These are phyloP conservation scores for Margaritispora aquatica DNA, from an alignment of 495 filamentous ascomycete genomes.

Conservation along the genomic window DNA sequence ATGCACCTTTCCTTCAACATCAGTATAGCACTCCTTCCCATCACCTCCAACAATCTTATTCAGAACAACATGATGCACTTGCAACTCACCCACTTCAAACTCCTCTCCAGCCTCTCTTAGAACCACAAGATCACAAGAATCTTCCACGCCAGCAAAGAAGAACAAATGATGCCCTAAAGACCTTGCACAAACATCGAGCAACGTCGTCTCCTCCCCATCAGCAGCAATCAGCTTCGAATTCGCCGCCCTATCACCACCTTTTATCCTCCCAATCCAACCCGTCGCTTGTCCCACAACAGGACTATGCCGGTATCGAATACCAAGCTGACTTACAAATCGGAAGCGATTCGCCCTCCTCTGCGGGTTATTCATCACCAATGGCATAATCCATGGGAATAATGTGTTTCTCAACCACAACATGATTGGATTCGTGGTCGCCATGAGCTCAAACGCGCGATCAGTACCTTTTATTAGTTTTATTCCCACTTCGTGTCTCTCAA, in stretches of 20 bases:
- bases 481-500: conserved; percentile 24
- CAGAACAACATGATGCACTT: conserved; percentile 1
- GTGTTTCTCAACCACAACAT: conserved; percentile 28
- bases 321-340: conserved; percentile 33
- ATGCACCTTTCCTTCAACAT: conserved; percentile 28
- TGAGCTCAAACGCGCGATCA: conserved; percentile 30
- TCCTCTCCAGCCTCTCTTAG: conserved; percentile 5
- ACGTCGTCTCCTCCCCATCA: conserved; percentile 11
- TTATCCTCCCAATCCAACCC: conserved; percentile 21
- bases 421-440: conserved; percentile 26
- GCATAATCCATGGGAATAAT: conserved; percentile 29
- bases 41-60: neutral
- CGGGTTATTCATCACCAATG: conserved; percentile 24
- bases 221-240: conserved; percentile 24
- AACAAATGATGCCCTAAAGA: conserved; percentile 28
- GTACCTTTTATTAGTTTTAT: conserved; percentile 29
- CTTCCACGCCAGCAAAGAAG: conserved; percentile 24
- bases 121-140: conserved; percentile 11
- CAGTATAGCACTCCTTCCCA: conserved; percentile 15
- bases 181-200: conserved; percentile 28
- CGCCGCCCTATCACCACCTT: conserved; percentile 30
- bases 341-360: conserved; percentile 20
- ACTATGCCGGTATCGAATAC: conserved; percentile 31
- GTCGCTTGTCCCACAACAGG: conserved; percentile 27
- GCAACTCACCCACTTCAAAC: neutral